A percentile compares a stretch with the other conserved stretches of the same genome.
phyloP scores from a whole-genome alignment of 2,329 filamentous ascomycete species.

The Alternaria panax region DNA sequence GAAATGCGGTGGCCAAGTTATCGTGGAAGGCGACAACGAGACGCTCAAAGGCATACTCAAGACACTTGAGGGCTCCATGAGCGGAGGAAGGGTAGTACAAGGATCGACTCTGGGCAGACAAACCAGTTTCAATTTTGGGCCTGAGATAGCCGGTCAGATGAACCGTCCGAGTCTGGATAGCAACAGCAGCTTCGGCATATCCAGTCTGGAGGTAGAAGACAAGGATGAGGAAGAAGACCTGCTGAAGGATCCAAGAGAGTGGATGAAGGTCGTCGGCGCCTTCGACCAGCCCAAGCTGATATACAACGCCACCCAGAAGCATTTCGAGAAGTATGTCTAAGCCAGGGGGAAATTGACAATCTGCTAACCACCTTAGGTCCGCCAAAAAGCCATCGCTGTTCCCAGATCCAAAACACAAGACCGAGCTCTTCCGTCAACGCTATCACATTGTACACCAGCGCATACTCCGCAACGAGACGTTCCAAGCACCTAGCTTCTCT shows the following conservation, averaged over 20 bases:
- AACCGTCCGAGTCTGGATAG: conserved; percentile 59
- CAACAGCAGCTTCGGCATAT: conserved; percentile 69
- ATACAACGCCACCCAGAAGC: conserved; percentile 83
- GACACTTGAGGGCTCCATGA: conserved; percentile 86
- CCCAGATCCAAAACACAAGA: conserved; percentile 81
- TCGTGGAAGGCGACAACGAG: conserved; percentile 80
- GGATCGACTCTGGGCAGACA: conserved; percentile 66
- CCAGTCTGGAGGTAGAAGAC: conserved; percentile 59
- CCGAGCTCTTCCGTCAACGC: conserved; percentile 82
- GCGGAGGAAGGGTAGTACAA: conserved; percentile 74
- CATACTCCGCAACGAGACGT: conserved; percentile 89
- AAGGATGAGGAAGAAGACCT: conserved; percentile 66
- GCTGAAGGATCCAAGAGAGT: conserved; percentile 74
- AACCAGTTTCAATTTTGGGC: conserved; percentile 69
- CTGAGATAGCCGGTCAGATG: conserved; percentile 34
- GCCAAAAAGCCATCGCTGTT: conserved; percentile 59
- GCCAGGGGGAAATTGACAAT: accelerated
- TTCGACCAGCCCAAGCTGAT: conserved; percentile 83
- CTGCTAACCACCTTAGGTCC: conserved; percentile 41
- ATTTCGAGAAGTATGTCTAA: conserved; percentile 75
- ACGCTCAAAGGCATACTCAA: conserved; percentile 81
- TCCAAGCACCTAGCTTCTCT: conserved; percentile 81
- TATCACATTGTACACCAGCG: conserved; percentile 94
- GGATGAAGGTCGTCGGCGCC: conserved; percentile 83
- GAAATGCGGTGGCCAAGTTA: conserved; percentile 83